Evolutionary conservation across 352 stramenopile genomes (phyloP).

Genomic region (Thalassiosira oceanica): DNA sequence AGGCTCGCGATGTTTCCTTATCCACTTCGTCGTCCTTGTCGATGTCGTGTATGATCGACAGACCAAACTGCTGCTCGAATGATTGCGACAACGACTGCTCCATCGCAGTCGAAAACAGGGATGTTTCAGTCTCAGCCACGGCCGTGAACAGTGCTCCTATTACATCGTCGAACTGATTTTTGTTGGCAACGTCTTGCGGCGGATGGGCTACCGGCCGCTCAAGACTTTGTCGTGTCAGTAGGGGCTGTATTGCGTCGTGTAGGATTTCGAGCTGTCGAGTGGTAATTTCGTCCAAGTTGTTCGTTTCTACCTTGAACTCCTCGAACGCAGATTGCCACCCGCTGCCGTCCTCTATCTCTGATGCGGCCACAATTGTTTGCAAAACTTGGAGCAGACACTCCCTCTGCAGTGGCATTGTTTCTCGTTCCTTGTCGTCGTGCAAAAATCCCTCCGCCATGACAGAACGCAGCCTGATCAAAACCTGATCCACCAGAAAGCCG

Average conservation of each 20-base stretch:
- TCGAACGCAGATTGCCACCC: too few species aligned
- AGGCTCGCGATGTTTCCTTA: too few species aligned
- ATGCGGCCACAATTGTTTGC: neutral
- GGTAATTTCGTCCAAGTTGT: too few species aligned
- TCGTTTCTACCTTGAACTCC: too few species aligned
- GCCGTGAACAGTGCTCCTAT: neutral
- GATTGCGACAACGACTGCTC: neutral
- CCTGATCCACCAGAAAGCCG: slow-evolving; percentile 3
- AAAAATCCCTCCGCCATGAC: neutral
- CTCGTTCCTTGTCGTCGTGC: neutral
- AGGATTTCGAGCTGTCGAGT: neutral
- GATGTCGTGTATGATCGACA: too few species aligned
- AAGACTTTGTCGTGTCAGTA: neutral
- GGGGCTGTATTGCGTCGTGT: neutral
- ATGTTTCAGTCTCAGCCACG: neutral
- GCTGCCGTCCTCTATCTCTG: neutral
- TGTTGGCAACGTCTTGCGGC: neutral
- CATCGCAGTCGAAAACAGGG: neutral
- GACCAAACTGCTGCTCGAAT: too few species aligned
- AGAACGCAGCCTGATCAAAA: neutral
- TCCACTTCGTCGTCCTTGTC: too few species aligned
- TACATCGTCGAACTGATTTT: neutral
- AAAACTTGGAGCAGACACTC: neutral
- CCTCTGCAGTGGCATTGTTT: neutral
- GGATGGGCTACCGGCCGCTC: neutral